These are phyloP conservation scores for Paraconiothyrium sp. DNA, from an alignment of 2,329 filamentous ascomycete species.

Conservation along the genomic window DNA sequence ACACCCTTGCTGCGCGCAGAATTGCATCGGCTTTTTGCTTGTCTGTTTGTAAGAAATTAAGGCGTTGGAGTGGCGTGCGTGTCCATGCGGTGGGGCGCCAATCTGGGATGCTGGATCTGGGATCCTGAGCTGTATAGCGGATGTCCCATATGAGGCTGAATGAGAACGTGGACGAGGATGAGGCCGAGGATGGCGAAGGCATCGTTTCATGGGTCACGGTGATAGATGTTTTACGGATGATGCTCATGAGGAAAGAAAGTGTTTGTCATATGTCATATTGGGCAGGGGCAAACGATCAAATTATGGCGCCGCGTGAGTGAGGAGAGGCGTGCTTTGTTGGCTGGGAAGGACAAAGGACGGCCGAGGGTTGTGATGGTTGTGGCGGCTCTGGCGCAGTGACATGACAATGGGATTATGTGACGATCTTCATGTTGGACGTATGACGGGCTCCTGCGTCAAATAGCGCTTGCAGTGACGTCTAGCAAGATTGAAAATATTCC, in stretches of 20 bases:
- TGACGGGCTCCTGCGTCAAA: background rate
- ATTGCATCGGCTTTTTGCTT: constrained; percentile 8
- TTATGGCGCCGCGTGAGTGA: background rate
- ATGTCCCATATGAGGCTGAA: constrained; percentile 1
- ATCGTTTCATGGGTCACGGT: background rate
- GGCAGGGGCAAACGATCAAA: background rate
- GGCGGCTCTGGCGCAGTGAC: background rate
- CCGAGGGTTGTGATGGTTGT: background rate
- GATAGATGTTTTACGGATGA: constrained; percentile 7
- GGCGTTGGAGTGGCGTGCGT: background rate
- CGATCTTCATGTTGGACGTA: background rate
- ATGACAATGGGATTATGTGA: background rate
- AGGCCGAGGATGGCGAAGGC: background rate
- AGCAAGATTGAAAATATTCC: no score
- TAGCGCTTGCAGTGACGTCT: no score
- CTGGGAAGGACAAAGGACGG: background rate
- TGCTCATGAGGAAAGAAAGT: background rate
- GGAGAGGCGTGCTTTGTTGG: background rate
- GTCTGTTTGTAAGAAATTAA: background rate
- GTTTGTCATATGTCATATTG: no score
- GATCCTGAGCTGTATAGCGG: background rate
- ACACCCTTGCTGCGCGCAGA: background rate
- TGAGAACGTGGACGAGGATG: background rate
- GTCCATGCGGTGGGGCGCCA: constrained; percentile 4
- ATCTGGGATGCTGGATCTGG: background rate